A percentile compares a stretch with the other conserved stretches of the same genome.
phyloP scores from a whole-genome alignment of 1,284 basidiomycete genomes.

The Singerocomus inundabilis region DNA sequence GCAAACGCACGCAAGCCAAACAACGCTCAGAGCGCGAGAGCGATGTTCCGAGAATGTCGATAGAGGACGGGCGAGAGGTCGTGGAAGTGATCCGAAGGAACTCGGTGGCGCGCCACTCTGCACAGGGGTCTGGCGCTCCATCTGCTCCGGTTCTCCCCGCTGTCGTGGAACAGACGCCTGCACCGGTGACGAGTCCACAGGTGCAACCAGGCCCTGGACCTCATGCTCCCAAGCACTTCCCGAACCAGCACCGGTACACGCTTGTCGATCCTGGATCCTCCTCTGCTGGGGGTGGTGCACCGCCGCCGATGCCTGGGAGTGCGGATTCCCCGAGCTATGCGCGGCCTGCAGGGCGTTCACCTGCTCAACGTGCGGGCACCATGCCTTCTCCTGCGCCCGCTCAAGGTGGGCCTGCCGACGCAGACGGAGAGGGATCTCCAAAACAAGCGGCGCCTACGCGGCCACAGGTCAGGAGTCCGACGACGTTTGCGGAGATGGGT shows the following conservation, averaged over 20 bases:
- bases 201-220: constrained; percentile 3
- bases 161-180: constrained; percentile 15
- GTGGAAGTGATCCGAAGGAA: constrained; percentile 43
- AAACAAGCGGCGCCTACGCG: constrained; percentile 6
- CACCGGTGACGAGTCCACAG: constrained; percentile 7
- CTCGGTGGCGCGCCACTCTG: constrained; percentile 29
- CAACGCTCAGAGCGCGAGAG: constrained; percentile 55
- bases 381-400: constrained; percentile 13
- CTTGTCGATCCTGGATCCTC: constrained; percentile 37
- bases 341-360: constrained; percentile 26
- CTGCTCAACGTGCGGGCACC: constrained; percentile 26
- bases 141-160: constrained; percentile 5
- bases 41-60: constrained; percentile 17
- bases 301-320: constrained; percentile 11
- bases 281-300: constrained; percentile 6
- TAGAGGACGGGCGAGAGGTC: constrained; percentile 31
- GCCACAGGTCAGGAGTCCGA: constrained; percentile 44
- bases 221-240: constrained; percentile 24
- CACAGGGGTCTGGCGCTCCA: constrained; percentile 3
- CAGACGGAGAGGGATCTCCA: constrained; percentile 3
- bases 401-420: constrained; percentile 5
- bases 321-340: constrained; percentile 27
- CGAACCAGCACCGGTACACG: constrained; percentile 42
- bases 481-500: constrained; percentile 94
- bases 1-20: constrained; percentile 81